Conservation (phyloP, 2,329 filamentous ascomycete species). For the Penicillium sp. region DNA sequence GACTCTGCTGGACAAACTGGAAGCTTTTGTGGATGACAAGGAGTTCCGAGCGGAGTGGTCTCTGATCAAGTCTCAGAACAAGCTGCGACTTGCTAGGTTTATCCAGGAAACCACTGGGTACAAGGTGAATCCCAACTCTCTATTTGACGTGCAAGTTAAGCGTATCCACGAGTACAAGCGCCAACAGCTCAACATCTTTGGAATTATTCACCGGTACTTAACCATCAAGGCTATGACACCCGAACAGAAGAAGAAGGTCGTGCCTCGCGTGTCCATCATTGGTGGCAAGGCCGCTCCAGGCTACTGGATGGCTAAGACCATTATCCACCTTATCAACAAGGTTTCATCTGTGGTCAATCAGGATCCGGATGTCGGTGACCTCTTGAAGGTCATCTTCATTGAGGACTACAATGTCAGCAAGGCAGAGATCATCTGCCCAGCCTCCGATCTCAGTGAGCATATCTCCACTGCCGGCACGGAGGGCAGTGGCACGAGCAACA, state of each 20-base stretch:
- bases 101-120: slow-evolving; percentile 81
- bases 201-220: slow-evolving; percentile 92
- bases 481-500: slow-evolving; percentile 86
- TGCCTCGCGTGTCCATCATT: slow-evolving; percentile 90
- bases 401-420: slow-evolving; percentile 99
- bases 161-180: slow-evolving; percentile 99
- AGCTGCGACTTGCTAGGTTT: slow-evolving; percentile 84
- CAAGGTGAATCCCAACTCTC: slow-evolving; percentile 77
- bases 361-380: slow-evolving; percentile 85
- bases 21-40: slow-evolving; percentile 79
- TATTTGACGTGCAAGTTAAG: slow-evolving; percentile 98
- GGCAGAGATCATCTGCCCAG: slow-evolving; percentile 92
- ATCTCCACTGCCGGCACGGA: slow-evolving; percentile 98
- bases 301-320: slow-evolving; percentile 99
- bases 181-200: slow-evolving; percentile 98
- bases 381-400: slow-evolving; percentile 95
- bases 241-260: slow-evolving; percentile 81
- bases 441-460: slow-evolving; percentile 95
- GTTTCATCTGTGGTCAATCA: slow-evolving; percentile 90
- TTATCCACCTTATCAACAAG: slow-evolving; percentile 93
- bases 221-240: slow-evolving; percentile 80
- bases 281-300: slow-evolving; percentile 96
- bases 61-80: slow-evolving; percentile 96
- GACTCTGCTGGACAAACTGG: slow-evolving; percentile 80
- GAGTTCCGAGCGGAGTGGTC: slow-evolving; percentile 92